Conservation (phyloP, 352 stramenopile genomes). For the Pythium brassicae region DNA sequence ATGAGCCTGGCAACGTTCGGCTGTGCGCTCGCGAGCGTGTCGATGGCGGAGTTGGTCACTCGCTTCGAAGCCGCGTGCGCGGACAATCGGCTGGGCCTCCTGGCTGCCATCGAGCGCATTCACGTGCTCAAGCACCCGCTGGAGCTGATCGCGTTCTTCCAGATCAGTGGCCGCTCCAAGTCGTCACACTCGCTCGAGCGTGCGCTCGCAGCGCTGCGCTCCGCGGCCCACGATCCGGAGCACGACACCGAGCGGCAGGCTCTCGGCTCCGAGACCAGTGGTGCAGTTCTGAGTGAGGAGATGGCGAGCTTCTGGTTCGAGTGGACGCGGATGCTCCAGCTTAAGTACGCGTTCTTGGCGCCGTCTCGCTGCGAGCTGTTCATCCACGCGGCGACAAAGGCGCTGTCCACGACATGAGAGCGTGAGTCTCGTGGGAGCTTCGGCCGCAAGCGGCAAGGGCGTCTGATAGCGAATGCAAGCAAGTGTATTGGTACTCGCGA, state of each 20-base stretch:
- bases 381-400: conserved; percentile 2
- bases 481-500: background rate
- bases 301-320: conserved; percentile 9
- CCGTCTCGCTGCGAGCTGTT: conserved; percentile 20
- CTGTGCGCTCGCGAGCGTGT: conserved; percentile 3
- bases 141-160: conserved; percentile 34
- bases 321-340: conserved; percentile 36
- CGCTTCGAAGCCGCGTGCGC: conserved; percentile 13
- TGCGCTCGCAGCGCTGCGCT: conserved; percentile 3
- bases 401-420: background rate
- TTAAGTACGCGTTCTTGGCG: conserved; percentile 48
- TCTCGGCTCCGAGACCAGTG: background rate
- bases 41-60: conserved; percentile 18
- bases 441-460: background rate
- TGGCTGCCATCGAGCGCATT: conserved; percentile 18
- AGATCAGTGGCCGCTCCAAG: conserved; percentile 12
- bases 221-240: background rate
- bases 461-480: background rate
- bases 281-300: background rate
- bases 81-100: conserved; percentile 12
- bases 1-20: conserved; percentile 23
- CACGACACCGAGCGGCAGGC: background rate
- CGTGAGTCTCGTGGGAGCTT: background rate
- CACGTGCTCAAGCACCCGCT: conserved; percentile 39
- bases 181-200: conserved; percentile 5